Evolutionary conservation across 2,329 filamentous ascomycete genomes (phyloP).

Genomic region (Aspergillus sp.): DNA sequence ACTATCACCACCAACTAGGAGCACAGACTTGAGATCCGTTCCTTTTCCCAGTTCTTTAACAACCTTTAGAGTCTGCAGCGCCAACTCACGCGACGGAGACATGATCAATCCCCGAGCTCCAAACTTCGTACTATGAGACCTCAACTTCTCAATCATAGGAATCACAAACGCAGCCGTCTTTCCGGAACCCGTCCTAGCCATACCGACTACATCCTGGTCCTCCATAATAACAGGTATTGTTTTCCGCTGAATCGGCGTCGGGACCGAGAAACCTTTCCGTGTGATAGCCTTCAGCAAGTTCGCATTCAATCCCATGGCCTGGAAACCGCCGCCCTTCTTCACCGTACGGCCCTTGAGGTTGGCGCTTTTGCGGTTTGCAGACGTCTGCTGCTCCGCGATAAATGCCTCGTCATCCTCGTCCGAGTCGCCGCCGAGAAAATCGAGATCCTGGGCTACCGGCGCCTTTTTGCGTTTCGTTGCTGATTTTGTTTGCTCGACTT

Average conservation of each 20-base stretch:
- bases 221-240: slow-evolving; percentile 90
- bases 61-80: slow-evolving; percentile 91
- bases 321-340: slow-evolving; percentile 96
- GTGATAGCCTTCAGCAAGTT: slow-evolving; percentile 87
- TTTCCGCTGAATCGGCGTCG: slow-evolving; percentile 96
- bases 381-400: slow-evolving; percentile 83
- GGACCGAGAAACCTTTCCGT: slow-evolving; percentile 91
- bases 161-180: slow-evolving; percentile 99
- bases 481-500: slow-evolving; percentile 45
- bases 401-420: slow-evolving; percentile 74
- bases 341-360: slow-evolving; percentile 81
- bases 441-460: slow-evolving; percentile 34
- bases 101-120: slow-evolving; percentile 84
- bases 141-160: slow-evolving; percentile 94
- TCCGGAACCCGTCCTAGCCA: slow-evolving; percentile 97
- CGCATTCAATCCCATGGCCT: slow-evolving; percentile 85
- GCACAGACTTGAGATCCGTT: slow-evolving; percentile 84
- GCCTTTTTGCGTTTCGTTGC: slow-evolving; percentile 51
- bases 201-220: slow-evolving; percentile 93
- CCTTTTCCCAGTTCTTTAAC: slow-evolving; percentile 91
- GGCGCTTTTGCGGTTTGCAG: slow-evolving; percentile 79
- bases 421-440: slow-evolving; percentile 57
- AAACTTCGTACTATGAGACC: slow-evolving; percentile 80
- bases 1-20: slow-evolving; percentile 92
- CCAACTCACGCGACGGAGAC: slow-evolving; percentile 90